Percentiles rank a stretch among this genome's conserved stretches.
Conservation (phyloP, 1,284 basidiomycete species). For the Ustilago shanxiensis region DNA sequence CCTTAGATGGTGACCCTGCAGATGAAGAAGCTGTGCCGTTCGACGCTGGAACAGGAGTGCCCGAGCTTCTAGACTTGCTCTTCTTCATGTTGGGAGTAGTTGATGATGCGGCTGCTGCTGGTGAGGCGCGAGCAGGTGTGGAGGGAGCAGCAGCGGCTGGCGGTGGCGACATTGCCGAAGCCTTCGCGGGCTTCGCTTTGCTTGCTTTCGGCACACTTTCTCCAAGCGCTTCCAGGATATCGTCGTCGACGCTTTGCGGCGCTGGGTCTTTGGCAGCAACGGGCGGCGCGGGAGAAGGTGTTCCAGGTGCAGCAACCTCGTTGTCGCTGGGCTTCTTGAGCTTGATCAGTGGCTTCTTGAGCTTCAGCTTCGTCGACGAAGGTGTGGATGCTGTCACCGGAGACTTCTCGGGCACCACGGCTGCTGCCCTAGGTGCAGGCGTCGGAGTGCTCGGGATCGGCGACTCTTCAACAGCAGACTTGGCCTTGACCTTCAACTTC, state of each 20-base stretch:
- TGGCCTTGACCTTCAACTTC: conserved; percentile 50
- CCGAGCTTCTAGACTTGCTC: conserved; percentile 20
- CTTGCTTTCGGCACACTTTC: conserved; percentile 40
- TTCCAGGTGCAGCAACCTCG: conserved; percentile 18
- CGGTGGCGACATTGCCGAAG: conserved; percentile 19
- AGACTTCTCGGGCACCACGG: conserved; percentile 10
- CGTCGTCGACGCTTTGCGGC: conserved; percentile 46
- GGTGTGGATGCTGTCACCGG: conserved; percentile 17
- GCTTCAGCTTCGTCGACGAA: conserved; percentile 22
- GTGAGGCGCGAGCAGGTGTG: conserved; percentile 11
- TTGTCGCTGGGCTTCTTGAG: conserved; percentile 35
- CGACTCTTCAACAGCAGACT: conserved; percentile 21
- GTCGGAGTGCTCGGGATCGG: conserved; percentile 35
- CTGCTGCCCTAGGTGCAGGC: conserved; percentile 16
- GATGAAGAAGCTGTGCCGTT: conserved; percentile 24
- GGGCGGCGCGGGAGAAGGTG: conserved; percentile 19
- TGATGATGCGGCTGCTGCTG: conserved; percentile 16
- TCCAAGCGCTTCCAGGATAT: conserved; percentile 44
- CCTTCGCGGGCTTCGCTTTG: conserved; percentile 32
- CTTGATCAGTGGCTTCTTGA: conserved; percentile 58
- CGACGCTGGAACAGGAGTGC: conserved; percentile 11
- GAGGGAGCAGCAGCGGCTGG: conserved; percentile 8
- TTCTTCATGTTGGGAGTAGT: conserved; percentile 24
- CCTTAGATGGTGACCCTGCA: conserved; percentile 25
- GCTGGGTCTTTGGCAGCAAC: neutral